Evolutionary conservation across 2,329 filamentous ascomycete species (phyloP), one percentile per base, ranked within the genome.

Genomic region (Fusarium chaquense): DNA sequence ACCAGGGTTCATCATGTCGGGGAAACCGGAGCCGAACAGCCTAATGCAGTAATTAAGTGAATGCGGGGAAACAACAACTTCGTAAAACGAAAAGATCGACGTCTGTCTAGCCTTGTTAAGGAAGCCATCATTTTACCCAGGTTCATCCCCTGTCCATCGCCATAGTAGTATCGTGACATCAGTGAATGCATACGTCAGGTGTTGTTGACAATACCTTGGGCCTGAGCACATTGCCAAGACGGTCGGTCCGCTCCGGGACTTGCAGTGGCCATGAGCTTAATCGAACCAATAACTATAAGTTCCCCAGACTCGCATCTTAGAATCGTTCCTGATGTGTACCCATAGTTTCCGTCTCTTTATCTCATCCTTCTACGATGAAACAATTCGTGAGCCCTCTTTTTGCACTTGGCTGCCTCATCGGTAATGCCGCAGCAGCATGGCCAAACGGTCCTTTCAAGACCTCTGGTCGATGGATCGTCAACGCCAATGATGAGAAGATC

Each of bases 391-490:
- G 41, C 26, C 22, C 62, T 16, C 53, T 65, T 7, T 30, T 65
- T 16, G 62, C 54, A 53, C 16, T 65, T 0, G 38, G 61, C 12
- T 65, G 46, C 41, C 61, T 65, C 5, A 12, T 65, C 2, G 46
- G 62, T 16, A 65, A 65, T 6, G 62, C 32, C 1, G 41, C 38
- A 3, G 62, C 62, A 24, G 62, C 62, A 7, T 74, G 71, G 71
- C 71, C 75, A 0, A 70, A 75, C 3, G 72, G 74, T 0, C 84
- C 84, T 0, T 80, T 86, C 36, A 75, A 75, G 1, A 69, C 58
- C 76, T 80, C 26, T 0, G 83, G 80, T 2, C 77, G 81, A 3
- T 81, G 80, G 72, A 82, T 86, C 51, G 77, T 80, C 44, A 81
- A 85, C 38, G 74, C 80, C 4, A 80, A 61, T 5, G 51, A 41